These are phyloP conservation scores for Penicillium sp. DNA, from an alignment of 2,329 filamentous ascomycete species.

Conservation along the genomic window DNA sequence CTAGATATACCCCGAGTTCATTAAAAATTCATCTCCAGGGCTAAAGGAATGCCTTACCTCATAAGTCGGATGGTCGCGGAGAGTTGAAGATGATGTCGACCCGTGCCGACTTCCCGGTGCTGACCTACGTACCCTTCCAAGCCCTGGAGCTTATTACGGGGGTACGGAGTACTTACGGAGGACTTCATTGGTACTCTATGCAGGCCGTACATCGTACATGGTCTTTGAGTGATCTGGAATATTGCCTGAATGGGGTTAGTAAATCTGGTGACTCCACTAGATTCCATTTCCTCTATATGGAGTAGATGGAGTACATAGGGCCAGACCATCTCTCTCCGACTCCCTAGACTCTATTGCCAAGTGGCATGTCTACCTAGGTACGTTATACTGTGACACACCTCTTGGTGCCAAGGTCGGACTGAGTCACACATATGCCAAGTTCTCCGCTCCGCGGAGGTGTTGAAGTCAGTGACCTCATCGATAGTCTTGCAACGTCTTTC, in stretches of 20 bases:
- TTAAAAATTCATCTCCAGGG: too few species aligned
- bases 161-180: background rate
- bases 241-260: slow-evolving; percentile 16
- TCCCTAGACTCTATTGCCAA: slow-evolving; percentile 1
- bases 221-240: slow-evolving; percentile 15
- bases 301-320: background rate
- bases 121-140: background rate
- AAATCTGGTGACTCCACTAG: background rate
- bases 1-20: background rate
- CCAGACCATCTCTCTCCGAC: background rate
- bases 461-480: background rate
- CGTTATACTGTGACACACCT: background rate
- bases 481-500: background rate
- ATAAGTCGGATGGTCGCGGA: slow-evolving; percentile 3
- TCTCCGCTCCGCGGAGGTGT: slow-evolving; percentile 2
- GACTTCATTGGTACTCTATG: background rate
- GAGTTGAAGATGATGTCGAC: background rate
- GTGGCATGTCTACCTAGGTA: background rate
- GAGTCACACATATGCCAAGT: slow-evolving; percentile 1
- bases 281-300: background rate
- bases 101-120: background rate
- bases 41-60: background rate
- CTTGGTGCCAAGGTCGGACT: slow-evolving; percentile 1
- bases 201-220: slow-evolving; percentile 1
- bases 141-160: slow-evolving; percentile 1